Base-by-base conservation (phyloP, 1,284 basidiomycete species). In the Moniliella sp. region DNA sequence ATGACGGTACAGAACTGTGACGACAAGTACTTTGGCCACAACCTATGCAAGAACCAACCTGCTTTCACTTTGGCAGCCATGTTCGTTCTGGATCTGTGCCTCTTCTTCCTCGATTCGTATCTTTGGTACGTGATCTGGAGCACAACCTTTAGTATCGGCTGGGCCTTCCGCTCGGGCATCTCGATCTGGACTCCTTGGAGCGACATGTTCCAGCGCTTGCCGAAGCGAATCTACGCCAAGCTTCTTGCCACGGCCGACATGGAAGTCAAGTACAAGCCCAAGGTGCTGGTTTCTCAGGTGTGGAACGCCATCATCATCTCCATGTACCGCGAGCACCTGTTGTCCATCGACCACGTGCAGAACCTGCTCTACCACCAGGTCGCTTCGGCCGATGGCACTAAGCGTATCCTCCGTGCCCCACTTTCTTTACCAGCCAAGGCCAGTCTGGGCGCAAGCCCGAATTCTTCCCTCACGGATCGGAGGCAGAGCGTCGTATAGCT, bases 241-340 rank as follows among this genome's bases (percentile, higher is more conserved):
- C 44, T 58, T 27, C 46, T 58, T 25, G 55, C 55, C 15, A 58
- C 55, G 18, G 47, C 51, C 27, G 55, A 58, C 34, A 58, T 58
- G 55, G 53, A 58, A 40, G 48, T 58, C 44, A 58, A 58, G 45
- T 58, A 58, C 49, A 58, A 58, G 47, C 55, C 55, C 33, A 58
- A 58, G 44, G 55, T 58, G 27, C 48, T 58, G 32, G 55, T 58
- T n/a, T 58, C 55, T 32, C 55, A 58, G 42, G 55, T 58, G 15
- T 58, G 55, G 55, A 58, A 58, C 36, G 55, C 55, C 35, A 49
- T 58, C 36, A 58, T 58, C 50, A 58, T 57, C 13, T 36, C 56
- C 28, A 59, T 59, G 56, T 59, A 59, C 50, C 46, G 56, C 28
- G 56, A 59, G 32, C 56, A 59, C 39, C 36, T 59, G 37, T 46